Evolutionary conservation across 2,329 filamentous ascomycete genomes (phyloP).

Genomic region (Fonsecaea multimorphosa): DNA sequence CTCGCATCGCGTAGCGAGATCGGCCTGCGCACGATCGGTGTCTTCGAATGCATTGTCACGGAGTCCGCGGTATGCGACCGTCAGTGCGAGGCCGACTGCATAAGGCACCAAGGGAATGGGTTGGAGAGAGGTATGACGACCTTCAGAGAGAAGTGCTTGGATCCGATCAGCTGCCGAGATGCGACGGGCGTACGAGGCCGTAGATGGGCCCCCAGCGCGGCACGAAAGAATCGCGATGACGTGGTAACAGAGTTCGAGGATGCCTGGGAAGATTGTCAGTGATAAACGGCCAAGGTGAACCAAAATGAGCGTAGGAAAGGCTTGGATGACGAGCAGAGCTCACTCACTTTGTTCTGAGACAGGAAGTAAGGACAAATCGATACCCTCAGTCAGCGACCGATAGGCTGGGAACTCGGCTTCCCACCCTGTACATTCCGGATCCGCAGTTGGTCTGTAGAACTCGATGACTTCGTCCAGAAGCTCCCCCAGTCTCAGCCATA

Average conservation of each 20-base stretch:
- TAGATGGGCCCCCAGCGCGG: constrained; percentile 57
- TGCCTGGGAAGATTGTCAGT: constrained; percentile 43
- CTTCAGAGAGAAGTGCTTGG: constrained; percentile 53
- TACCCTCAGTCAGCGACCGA: constrained; percentile 35
- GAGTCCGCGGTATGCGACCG: constrained; percentile 63
- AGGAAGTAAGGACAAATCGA: constrained; percentile 24
- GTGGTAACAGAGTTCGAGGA: constrained; percentile 64
- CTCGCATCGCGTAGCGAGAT: constrained; percentile 46
- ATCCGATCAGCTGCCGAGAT: constrained; percentile 63
- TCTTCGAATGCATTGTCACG: constrained; percentile 56
- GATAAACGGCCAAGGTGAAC: neutral
- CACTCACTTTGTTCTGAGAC: constrained; percentile 30
- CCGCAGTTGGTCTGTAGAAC: constrained; percentile 48
- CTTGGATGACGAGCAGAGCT: neutral
- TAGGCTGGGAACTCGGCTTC: constrained; percentile 49
- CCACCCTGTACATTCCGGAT: constrained; percentile 46
- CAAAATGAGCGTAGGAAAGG: neutral
- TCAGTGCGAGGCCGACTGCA: constrained; percentile 61
- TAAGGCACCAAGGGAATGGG: constrained; percentile 63
- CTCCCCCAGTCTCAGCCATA: constrained; percentile 49
- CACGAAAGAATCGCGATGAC: constrained; percentile 63
- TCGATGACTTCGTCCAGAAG: constrained; percentile 49
- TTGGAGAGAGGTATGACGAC: constrained; percentile 46
- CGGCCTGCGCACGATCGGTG: constrained; percentile 45
- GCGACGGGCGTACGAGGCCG: constrained; percentile 60